Evolutionary conservation across 345 rosid species (phyloP), one percentile per base, ranked within the genome.

Genomic region (Balakata baccata): DNA sequence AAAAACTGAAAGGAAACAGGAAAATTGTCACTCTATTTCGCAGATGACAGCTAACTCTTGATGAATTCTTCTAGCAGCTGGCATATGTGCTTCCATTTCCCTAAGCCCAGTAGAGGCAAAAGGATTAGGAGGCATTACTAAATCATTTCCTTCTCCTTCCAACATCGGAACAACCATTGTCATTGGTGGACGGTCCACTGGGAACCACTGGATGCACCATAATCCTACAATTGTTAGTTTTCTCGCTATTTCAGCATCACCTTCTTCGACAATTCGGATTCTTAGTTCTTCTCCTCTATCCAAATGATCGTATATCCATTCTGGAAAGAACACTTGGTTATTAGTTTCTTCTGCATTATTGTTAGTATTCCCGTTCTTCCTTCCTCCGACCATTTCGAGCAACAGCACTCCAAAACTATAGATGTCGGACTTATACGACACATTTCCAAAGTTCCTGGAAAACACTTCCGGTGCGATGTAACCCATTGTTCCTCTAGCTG

Each of bases 301-400:
- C 38, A 70, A 70, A 29, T 41, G 74, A 58, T 70, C 18, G 13
- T 60, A 60, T 22, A 71, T 71, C 66, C 66, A 71, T 71, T 72
- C 49, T 6, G 22, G 75, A n/a, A 72, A 72, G 49, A 37, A 62
- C 5, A 38, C 66, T 34, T 50, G 61, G 3, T 17, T 46, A 13
- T 43, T 43, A 7, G 23, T 53, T 14, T 38, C 18, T 22, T 63
- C 75, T 12, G 53, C 16, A 11, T 11, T 69, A 43, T 43, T n/a
- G n/a, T n/a, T 43, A 7, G 38, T 34, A 11, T 41, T 62, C 1
- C 5, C 37, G 5, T 3, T 71, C 57, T 59, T 29, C 65, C 46
- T 71, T 71, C 66, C 74, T 46, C 68, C 75, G 10, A 62, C 68
- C 59, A 72, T 72, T 61, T 72, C 67, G 22, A 49, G 12, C 46